Evolutionary conservation across 768 basidiomycete genomes (phyloP).

Genomic region (Podaxis carcinomalis): DNA sequence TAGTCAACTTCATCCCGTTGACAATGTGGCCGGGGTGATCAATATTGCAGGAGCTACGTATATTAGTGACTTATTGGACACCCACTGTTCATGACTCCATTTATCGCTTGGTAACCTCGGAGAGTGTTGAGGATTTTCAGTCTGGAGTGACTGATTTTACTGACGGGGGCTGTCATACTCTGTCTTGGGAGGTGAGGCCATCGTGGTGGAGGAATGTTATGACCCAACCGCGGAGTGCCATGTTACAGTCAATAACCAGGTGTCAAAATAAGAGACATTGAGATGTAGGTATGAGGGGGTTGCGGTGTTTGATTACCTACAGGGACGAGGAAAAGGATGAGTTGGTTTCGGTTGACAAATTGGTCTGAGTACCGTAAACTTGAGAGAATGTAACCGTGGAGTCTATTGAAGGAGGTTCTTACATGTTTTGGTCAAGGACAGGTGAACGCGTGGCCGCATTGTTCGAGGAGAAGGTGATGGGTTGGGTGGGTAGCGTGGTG

Average conservation of each 20-base stretch:
- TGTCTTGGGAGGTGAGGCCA: not conserved
- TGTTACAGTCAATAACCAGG: not conserved
- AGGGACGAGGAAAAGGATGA: not conserved
- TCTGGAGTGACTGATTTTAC: not conserved
- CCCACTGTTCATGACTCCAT: not conserved
- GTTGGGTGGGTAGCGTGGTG: constrained; percentile 2
- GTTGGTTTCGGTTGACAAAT: not conserved
- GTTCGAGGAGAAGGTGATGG: constrained; percentile 1
- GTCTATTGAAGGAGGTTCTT: not conserved
- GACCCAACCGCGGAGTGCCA: not conserved
- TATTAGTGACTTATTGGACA: not conserved
- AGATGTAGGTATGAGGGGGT: not conserved
- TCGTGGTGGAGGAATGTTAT: constrained; percentile 1
- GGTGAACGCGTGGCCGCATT: not conserved
- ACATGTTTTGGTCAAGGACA: not conserved
- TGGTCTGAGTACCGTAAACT: not conserved
- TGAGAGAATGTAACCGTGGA: constrained; percentile 6
- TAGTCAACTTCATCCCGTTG: not conserved
- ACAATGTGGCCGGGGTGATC: not conserved
- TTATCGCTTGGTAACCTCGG: not conserved
- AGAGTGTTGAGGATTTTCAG: not conserved
- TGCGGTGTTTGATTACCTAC: constrained; percentile 4
- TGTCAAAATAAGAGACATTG: not conserved
- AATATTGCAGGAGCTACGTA: not conserved
- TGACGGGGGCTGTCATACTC: not conserved